These are phyloP conservation scores for Mortierella hygrophila DNA, from an alignment of 192 early-diverging fungal species.

Conservation along the genomic window DNA sequence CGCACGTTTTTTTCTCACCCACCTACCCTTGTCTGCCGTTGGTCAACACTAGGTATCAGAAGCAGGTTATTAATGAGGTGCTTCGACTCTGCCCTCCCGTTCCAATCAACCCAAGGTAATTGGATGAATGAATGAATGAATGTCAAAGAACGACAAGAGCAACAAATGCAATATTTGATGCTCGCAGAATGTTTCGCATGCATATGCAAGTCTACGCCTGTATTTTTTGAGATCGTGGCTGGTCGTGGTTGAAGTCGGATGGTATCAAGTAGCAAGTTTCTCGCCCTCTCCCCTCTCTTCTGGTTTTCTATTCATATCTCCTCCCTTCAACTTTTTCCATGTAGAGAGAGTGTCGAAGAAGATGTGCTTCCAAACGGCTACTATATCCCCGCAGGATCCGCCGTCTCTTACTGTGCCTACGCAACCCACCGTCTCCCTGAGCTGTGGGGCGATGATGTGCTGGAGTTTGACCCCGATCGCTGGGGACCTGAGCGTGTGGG, in stretches of 20 bases:
- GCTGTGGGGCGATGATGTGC: slow-evolving; percentile 70
- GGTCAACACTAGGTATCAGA: slow-evolving; percentile 58
- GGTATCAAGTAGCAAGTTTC: neutral
- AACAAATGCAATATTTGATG: neutral
- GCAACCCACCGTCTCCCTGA: slow-evolving; percentile 41
- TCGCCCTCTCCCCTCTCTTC: slow-evolving; percentile 46
- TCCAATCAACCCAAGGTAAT: slow-evolving; percentile 42
- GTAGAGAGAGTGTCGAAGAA: slow-evolving; percentile 56
- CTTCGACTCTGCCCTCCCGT: slow-evolving; percentile 51
- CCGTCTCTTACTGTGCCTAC: slow-evolving; percentile 42
- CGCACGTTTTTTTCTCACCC: too few species aligned
- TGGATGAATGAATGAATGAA: neutral
- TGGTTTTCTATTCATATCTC: slow-evolving; percentile 5
- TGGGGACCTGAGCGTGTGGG: slow-evolving; percentile 57
- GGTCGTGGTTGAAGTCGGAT: neutral
- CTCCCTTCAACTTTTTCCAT: slow-evolving; percentile 14
- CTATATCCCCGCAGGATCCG: slow-evolving; percentile 57
- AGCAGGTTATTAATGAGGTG: slow-evolving; percentile 66
- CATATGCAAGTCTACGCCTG: neutral
- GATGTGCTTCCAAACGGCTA: slow-evolving; percentile 64
- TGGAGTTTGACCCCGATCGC: slow-evolving; percentile 69
- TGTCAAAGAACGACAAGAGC: neutral
- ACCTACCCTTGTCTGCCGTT: neutral
- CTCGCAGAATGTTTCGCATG: neutral
- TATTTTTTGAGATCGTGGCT: neutral